Conservation (phyloP, 768 basidiomycete genomes). For the Auricularia sp. region DNA sequence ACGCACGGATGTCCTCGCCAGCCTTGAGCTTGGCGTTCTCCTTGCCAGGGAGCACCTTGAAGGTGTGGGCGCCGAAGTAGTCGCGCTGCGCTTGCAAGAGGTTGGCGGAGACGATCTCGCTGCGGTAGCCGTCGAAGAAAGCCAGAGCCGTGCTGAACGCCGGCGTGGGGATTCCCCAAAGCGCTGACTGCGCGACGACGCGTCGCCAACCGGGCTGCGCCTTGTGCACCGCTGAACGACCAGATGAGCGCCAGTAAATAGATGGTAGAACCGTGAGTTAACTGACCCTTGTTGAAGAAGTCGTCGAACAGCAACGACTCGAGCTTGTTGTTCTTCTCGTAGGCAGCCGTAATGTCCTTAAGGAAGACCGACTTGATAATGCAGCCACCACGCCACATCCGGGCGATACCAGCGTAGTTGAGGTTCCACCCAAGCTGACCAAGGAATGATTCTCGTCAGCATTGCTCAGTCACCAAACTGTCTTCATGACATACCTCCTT, state of each 20-base stretch:
- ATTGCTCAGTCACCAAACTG: neutral
- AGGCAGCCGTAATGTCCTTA: slow-evolving; percentile 84
- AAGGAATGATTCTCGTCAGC: neutral
- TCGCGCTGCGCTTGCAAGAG: slow-evolving; percentile 52
- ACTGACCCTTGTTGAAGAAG: slow-evolving; percentile 88
- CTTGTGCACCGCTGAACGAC: slow-evolving; percentile 62
- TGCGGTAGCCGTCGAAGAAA: slow-evolving; percentile 96
- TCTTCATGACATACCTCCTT: slow-evolving; percentile 52
- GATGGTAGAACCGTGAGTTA: neutral
- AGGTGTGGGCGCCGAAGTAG: slow-evolving; percentile 99
- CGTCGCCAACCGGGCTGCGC: slow-evolving; percentile 99
- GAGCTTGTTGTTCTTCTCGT: slow-evolving; percentile 70
- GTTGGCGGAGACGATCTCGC: slow-evolving; percentile 5
- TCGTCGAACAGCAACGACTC: slow-evolving; percentile 92
- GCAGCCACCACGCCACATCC: slow-evolving; percentile 99
- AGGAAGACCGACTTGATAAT: slow-evolving; percentile 99
- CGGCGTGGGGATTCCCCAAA: slow-evolving; percentile 96
- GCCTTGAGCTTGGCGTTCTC: slow-evolving; percentile 75
- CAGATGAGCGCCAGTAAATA: slow-evolving; percentile 5
- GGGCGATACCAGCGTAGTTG: slow-evolving; percentile 96
- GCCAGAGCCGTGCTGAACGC: slow-evolving; percentile 97
- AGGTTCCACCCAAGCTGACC: slow-evolving; percentile 71
- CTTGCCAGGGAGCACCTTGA: slow-evolving; percentile 86
- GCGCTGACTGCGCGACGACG: slow-evolving; percentile 87
- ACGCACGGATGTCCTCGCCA: slow-evolving; percentile 83